Evolutionary conservation across 352 stramenopile species (phyloP), one percentile per base, ranked within the genome.

Genomic region (Phytophthora capsici): DNA sequence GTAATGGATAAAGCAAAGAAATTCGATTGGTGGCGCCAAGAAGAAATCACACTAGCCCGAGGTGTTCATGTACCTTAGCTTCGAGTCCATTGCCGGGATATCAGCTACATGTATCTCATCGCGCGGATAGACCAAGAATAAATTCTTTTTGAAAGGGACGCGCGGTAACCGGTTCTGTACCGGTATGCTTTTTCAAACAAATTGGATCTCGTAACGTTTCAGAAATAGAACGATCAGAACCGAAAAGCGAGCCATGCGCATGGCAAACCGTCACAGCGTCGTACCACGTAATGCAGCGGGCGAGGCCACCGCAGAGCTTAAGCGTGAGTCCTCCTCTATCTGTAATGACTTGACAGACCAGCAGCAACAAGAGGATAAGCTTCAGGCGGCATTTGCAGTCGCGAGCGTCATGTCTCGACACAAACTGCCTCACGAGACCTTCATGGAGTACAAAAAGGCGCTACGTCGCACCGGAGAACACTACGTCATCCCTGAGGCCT

Each of bases 391-490:
- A 3, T 68, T 72, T 36, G 64, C 57, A 9, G 64, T 72, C 12
- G 57, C 64, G 12, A 51, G 51, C 40, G 46, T 72, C 28, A 32
- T 72, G 51, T 50, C 37, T 17, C 47, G 57, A 12, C 57, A 41
- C 26, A 73, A 73, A 53, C 38, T 66, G 23, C 51, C 51, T 5
- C 36, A 60, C 16, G 57, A 73, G 40, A 73, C 64, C 17, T 73
- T 69, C 40, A 68, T 64, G 50, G 51, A 69, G 52, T 73, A 64
- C 30, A 65, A 66, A 23, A 60, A 59, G 46, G 51, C 64, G 28
- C 58, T 73, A 30, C 58, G 57, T 4, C 44, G 53, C 28, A 41
- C 34, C 6, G 64, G 64, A 3, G 57, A 73, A 17, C 48, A 32
- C 38, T 61, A 73, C 46, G 47, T 34, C 14, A 73, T 68, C 40